Base-by-base conservation (phyloP, 2,329 filamentous ascomycete genomes). In the Trichophaea hybrida region DNA sequence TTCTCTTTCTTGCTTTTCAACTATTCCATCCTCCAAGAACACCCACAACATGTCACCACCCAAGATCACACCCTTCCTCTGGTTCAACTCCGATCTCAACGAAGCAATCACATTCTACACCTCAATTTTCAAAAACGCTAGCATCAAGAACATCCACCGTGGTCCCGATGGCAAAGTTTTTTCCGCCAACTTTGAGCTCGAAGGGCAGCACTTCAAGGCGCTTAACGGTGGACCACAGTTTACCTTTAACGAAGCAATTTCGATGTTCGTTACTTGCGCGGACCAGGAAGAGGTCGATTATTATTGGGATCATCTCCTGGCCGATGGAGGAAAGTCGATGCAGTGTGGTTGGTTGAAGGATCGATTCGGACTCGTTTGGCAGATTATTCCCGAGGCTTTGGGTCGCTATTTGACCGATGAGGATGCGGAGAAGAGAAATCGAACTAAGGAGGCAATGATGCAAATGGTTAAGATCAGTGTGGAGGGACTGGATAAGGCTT, bases 261-360 rank as follows among this genome's bases (percentile, higher is more conserved):
- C 73, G 0, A 72, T 77, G 67, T 71, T 73, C 66, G 69, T 77
- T 65, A 68, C 72, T 52, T 76, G 75, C 69, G 71, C 72, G 48
- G 69, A 73, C 65, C 75, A 77, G 68, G 72, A 67, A 0, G 75
- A 78, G 65, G 69, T 78, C 24, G 75, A 78, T 60, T 71, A 75
- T 63, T 77, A 74, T 66, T 78, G 74, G 74, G 70, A 70, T 10
- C 73, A 70, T 68, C 70, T 78, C 32, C 61, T 69, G 6, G 72
- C 73, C 53, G 75, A 72, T 2, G 74, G 72, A 1, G 72, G 74
- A 53, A 66, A 67, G 61, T 61, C 67, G 6, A 70, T 69, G 57
- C 69, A 72, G 65, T 77, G 76, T 62, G 74, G 75, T 2, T 77
- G 75, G 76, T 50, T 76, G 46, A 69, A 66, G 4, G 75, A 78